Base-by-base conservation (phyloP, 1,284 basidiomycete species). In the Laetiporus sulphureus region DNA sequence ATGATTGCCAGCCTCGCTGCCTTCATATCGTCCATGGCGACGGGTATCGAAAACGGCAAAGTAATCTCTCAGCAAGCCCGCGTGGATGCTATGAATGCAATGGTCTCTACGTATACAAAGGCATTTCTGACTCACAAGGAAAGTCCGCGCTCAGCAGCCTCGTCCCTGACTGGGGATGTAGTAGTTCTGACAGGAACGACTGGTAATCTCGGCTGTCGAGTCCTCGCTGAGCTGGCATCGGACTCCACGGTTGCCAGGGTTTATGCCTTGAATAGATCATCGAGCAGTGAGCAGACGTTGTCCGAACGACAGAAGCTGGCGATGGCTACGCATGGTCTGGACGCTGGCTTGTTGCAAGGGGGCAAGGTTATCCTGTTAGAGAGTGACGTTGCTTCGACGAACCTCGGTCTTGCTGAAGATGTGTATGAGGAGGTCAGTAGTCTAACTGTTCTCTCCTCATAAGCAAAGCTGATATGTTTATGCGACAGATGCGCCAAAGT, bases 101-200 rank as follows among this genome's bases (percentile, higher is more conserved):
- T 67, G 46, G 52, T 63, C 2, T 43, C 55, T n/a, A 63, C 61
- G 38, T 64, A 64, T 47, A 56, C 45, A 21, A 27, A 37, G 23
- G 34, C 47, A 12, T 62, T 65, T 39, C 58, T 60, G 12, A 20
- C 21, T n/a, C 58, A 49, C 40, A n/a, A 19, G 27, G 30, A 44
- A 39, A 11, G 19, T 3, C 15, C n/a, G n/a, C n/a, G n/a, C n/a
- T 15, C 16, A 5, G 15, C 36, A 4, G 15, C 20, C 4, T 11
- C 29, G 8, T 18, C 32, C 3, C 34, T 39, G 15, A 32, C 25
- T 13, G 41, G 39, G 5, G 53, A 60, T 13, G 45, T 53, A 11
- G 52, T 63, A 10, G 42, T 65, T 12, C 36, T 67, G 13, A 65
- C 64, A 0, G 66, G 66, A n/a, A 59, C 59, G 2, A 65, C 66